Percentiles rank a stretch among this genome's conserved stretches.
phyloP scores from a whole-genome alignment of 352 stramenopile genomes.

The Thraustochytrium striatum region DNA sequence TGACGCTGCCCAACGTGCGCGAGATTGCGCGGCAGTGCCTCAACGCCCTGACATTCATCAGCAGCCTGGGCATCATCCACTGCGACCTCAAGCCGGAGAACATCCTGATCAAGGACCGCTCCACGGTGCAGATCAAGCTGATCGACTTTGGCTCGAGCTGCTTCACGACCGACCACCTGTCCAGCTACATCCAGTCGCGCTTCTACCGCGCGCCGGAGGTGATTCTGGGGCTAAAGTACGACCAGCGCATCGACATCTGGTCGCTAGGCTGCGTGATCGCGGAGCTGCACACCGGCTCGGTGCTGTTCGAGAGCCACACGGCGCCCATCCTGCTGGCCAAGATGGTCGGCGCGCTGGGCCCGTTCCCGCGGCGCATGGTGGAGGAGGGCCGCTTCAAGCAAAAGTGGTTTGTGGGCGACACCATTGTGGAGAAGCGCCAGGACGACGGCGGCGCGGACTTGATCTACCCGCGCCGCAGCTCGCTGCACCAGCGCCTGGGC shows the following conservation, averaged over 20 bases:
- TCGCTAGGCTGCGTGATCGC: constrained; percentile 77
- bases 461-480: neutral
- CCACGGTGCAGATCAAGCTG: constrained; percentile 67
- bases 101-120: constrained; percentile 64
- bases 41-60: constrained; percentile 75
- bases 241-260: constrained; percentile 83
- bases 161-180: constrained; percentile 75
- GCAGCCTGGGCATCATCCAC: constrained; percentile 84
- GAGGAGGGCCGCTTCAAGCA: constrained; percentile 59
- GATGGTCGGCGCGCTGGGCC: constrained; percentile 68
- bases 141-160: constrained; percentile 87
- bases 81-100: constrained; percentile 98
- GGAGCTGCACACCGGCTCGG: constrained; percentile 72
- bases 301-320: constrained; percentile 80
- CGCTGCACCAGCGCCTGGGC: no score
- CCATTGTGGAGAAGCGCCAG: neutral
- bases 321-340: constrained; percentile 81
- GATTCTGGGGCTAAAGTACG: constrained; percentile 78
- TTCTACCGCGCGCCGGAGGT: constrained; percentile 78
- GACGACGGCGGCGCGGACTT: neutral
- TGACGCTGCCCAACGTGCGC: constrained; percentile 83
- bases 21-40: constrained; percentile 73
- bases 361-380: constrained; percentile 66
- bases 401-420: constrained; percentile 60
- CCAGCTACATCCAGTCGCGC: constrained; percentile 79